Conservation (phyloP, 139 green algal genomes). For the Chlorella sp. region DNA sequence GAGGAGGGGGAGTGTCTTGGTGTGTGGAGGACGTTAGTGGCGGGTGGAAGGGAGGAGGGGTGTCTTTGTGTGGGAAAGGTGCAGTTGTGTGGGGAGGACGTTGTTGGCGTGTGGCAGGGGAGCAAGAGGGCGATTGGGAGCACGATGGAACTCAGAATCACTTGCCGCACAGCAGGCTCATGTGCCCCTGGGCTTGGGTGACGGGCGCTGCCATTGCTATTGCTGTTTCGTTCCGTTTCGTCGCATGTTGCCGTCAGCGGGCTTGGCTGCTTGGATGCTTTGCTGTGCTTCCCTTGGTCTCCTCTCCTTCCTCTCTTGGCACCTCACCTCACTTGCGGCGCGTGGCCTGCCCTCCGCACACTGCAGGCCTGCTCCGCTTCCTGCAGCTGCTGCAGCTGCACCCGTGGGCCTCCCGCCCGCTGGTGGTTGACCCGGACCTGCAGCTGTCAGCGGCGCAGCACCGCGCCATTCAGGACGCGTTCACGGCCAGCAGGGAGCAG, state of each 20-base stretch:
- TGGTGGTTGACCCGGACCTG: slow-evolving; percentile 55
- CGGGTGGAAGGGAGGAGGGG: background rate
- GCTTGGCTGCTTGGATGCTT: background rate
- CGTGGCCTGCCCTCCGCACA: background rate
- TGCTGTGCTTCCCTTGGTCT: too few species aligned
- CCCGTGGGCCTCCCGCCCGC: slow-evolving; percentile 49
- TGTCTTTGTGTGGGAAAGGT: background rate
- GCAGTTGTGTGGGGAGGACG: too few species aligned
- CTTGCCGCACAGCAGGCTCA: too few species aligned
- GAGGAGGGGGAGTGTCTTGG: background rate
- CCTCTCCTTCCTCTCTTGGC: too few species aligned
- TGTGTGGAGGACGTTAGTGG: background rate
- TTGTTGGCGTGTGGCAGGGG: background rate
- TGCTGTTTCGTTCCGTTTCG: background rate
- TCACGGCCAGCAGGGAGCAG: slow-evolving; percentile 7
- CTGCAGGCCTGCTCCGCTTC: slow-evolving; percentile 63
- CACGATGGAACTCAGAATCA: too few species aligned
- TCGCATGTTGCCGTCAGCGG: background rate
- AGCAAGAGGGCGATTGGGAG: background rate
- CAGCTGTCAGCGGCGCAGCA: slow-evolving; percentile 31
- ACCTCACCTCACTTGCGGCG: too few species aligned
- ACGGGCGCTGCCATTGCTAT: background rate
- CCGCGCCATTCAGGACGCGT: slow-evolving; percentile 1
- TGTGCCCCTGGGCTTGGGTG: background rate
- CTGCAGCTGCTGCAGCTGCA: slow-evolving; percentile 56